phyloP scores from a whole-genome alignment of 2,329 filamentous ascomycete species.

The Furcasterigmium sp. region DNA sequence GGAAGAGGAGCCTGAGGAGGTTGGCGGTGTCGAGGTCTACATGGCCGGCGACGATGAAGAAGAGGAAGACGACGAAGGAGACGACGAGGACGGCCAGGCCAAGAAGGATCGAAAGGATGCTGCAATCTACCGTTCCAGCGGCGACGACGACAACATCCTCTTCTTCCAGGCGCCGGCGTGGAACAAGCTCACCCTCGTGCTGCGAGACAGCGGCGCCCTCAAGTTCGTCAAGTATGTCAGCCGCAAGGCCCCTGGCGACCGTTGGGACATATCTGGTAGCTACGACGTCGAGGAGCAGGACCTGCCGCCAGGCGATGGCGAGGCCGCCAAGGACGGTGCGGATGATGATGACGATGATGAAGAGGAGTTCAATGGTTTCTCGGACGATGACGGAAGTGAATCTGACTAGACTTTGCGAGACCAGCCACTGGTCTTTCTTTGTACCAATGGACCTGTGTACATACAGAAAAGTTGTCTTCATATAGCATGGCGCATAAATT shows the following conservation, averaged over 20 bases:
- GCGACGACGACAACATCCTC: conserved; percentile 69
- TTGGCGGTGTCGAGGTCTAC: conserved; percentile 82
- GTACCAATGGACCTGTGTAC: neutral
- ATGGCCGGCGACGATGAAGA: conserved; percentile 81
- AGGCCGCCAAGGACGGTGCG: conserved; percentile 17
- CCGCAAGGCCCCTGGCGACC: conserved; percentile 73
- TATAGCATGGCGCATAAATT: neutral
- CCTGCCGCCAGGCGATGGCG: conserved; percentile 31
- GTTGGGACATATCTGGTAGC: conserved; percentile 83
- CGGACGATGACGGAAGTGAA: conserved; percentile 22
- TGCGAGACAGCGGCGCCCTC: conserved; percentile 79
- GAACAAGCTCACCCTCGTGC: conserved; percentile 88
- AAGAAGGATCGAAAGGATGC: conserved; percentile 59
- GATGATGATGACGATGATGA: conserved; percentile 38
- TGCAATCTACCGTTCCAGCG: conserved; percentile 76
- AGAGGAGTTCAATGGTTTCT: conserved; percentile 56
- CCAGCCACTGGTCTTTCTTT: too few relatives aligned
- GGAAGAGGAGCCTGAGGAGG: conserved; percentile 38
- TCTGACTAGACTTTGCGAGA: conserved; percentile 1
- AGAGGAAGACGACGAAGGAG: conserved; percentile 43
- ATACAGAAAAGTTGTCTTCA: neutral
- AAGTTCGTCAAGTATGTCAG: conserved; percentile 97
- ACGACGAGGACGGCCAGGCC: conserved; percentile 55
- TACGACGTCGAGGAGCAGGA: conserved; percentile 64
- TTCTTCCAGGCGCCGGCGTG: conserved; percentile 64